Percentiles rank a stretch among this genome's conserved stretches.
These are phyloP conservation scores for Myriosclerotinia scirpicola DNA, from an alignment of 2,329 filamentous ascomycete genomes.

Conservation along the genomic window DNA sequence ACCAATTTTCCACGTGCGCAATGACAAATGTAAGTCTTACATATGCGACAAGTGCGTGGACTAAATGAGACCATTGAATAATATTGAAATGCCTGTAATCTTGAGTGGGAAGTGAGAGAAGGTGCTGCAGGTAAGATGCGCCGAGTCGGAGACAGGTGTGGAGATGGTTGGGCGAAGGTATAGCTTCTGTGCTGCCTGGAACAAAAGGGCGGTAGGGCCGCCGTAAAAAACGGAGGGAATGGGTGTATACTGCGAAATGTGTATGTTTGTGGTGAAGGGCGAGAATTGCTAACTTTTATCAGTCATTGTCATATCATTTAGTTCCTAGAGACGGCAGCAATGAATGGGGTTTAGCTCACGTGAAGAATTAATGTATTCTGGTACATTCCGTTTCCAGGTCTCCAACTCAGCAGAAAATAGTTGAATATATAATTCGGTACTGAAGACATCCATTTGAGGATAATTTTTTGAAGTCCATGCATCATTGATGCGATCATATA, in stretches of 20 bases:
- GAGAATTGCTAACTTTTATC: constrained; percentile 27
- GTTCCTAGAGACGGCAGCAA: neutral
- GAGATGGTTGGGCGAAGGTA: constrained; percentile 9
- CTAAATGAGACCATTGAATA: constrained; percentile 31
- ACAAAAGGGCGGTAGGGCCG: constrained; percentile 30
- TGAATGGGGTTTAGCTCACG: constrained; percentile 24
- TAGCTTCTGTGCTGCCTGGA: constrained; percentile 11
- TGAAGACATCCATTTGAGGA: constrained; percentile 28
- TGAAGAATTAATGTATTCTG: constrained; percentile 25
- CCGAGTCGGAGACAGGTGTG: constrained; percentile 15
- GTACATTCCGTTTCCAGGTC: constrained; percentile 30
- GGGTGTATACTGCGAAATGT: constrained; percentile 32
- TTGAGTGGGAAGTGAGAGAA: constrained; percentile 33
- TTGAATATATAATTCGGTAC: constrained; percentile 34
- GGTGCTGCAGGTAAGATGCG: constrained; percentile 35
- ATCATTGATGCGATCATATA: constrained; percentile 29
- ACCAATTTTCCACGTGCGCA: constrained; percentile 33
- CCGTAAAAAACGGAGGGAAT: constrained; percentile 33
- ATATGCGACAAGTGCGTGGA: constrained; percentile 32
- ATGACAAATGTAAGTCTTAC: constrained; percentile 37
- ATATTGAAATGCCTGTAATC: constrained; percentile 31
- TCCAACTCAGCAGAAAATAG: constrained; percentile 34
- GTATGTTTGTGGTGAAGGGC: constrained; percentile 28
- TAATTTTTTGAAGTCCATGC: constrained; percentile 17
- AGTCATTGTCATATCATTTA: neutral